A percentile compares a stretch with the other conserved stretches of the same genome.
These are phyloP conservation scores for Allium cepa DNA, from an alignment of 106 monocot genomes.

Conservation along the genomic window DNA sequence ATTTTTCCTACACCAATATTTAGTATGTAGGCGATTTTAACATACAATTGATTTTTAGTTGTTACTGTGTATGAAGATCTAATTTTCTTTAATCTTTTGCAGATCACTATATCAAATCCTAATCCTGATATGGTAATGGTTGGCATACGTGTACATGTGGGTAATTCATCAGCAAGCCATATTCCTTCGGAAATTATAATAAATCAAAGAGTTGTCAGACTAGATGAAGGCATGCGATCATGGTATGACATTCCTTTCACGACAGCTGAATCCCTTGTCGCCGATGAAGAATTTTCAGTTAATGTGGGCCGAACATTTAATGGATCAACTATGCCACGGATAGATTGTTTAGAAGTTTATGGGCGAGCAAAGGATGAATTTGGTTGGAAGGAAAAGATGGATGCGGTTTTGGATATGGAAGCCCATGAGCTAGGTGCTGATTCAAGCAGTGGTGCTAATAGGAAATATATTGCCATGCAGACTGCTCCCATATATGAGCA, in stretches of 20 bases:
- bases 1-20: too few species aligned
- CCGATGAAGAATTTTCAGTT: conserved; percentile 92
- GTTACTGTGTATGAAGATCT: background rate
- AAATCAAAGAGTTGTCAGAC: conserved; percentile 79
- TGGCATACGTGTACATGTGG: conserved; percentile 83
- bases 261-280: conserved; percentile 77
- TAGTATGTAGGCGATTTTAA: too few species aligned
- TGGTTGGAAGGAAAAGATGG: conserved; percentile 99
- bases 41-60: too few species aligned
- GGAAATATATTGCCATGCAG: conserved; percentile 39
- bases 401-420: conserved; percentile 88
- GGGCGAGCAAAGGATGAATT: conserved; percentile 95
- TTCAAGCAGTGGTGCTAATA: conserved; percentile 33
- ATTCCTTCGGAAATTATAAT: conserved; percentile 80
- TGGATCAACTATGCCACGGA: conserved; percentile 58
- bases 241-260: conserved; percentile 99
- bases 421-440: conserved; percentile 39
- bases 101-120: conserved; percentile 79
- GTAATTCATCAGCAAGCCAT: conserved; percentile 81
- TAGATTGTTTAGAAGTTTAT: conserved; percentile 94
- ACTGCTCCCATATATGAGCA: conserved; percentile 84
- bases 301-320: conserved; percentile 68
- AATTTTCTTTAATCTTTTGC: conserved; percentile 4
- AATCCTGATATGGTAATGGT: conserved; percentile 97
- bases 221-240: conserved; percentile 94